phyloP scores from a whole-genome alignment of 805 yeast species.

The Sugiyamaella marilandica region DNA sequence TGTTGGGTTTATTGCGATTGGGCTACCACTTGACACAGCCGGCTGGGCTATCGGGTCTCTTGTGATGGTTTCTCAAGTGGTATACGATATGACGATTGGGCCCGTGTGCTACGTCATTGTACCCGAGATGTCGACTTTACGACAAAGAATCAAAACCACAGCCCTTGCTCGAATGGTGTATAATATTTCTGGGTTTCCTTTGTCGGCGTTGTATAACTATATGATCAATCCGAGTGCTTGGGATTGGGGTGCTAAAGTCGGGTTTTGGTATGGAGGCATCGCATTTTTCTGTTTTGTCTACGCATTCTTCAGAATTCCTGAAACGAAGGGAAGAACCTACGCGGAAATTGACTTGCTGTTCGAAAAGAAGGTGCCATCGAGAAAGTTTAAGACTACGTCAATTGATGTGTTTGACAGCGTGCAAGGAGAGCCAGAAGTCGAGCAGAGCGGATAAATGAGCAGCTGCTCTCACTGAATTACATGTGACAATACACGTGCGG shows the following conservation, averaged over 20 bases:
- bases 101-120: slow-evolving; percentile 39
- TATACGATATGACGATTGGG: slow-evolving; percentile 41
- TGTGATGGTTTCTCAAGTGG: slow-evolving; percentile 29
- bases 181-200: slow-evolving; percentile 18
- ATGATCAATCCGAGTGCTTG: slow-evolving; percentile 45
- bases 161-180: slow-evolving; percentile 36
- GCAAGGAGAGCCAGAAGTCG: too few species aligned
- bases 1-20: slow-evolving; percentile 36
- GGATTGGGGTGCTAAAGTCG: slow-evolving; percentile 45
- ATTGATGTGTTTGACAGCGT: slow-evolving; percentile 14
- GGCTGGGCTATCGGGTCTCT: slow-evolving; percentile 10
- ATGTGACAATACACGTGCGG: too few species aligned
- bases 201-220: slow-evolving; percentile 35
- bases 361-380: slow-evolving; percentile 27
- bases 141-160: slow-evolving; percentile 40
- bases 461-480: too few species aligned
- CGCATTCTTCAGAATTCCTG: slow-evolving; percentile 53
- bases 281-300: slow-evolving; percentile 34
- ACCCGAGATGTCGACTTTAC: slow-evolving; percentile 40
- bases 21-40: not conserved
- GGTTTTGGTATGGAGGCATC: slow-evolving; percentile 41
- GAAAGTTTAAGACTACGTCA: slow-evolving; percentile 21
- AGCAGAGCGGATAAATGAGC: too few species aligned
- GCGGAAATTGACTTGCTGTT: slow-evolving; percentile 57
- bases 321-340: slow-evolving; percentile 51